Evolutionary conservation across 306 rosid genomes (phyloP).

Genomic region (Cicer cuneatum): DNA sequence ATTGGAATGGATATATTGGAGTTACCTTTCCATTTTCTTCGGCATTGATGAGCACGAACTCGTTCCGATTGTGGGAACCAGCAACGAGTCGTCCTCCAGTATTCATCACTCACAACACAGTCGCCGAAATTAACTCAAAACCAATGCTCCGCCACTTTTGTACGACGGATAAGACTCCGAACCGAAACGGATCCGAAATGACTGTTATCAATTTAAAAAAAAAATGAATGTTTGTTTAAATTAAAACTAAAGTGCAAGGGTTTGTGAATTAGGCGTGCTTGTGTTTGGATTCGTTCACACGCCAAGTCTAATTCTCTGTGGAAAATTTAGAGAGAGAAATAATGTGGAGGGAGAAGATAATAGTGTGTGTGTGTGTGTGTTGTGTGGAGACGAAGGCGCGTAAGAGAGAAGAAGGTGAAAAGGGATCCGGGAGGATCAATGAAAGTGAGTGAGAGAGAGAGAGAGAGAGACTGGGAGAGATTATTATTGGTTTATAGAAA

Average conservation of each 20-base stretch:
- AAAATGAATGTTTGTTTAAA: too few species aligned
- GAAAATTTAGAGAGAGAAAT: not conserved
- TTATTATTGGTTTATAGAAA: conserved; percentile 18
- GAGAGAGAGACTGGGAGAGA: not conserved
- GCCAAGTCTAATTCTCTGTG: conserved; percentile 43
- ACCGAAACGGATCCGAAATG: conserved; percentile 31
- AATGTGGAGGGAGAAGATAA: conserved; percentile 10
- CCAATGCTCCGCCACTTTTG: conserved; percentile 39
- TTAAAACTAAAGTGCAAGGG: not conserved
- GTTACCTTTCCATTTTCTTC: conserved; percentile 71
- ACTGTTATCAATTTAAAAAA: not conserved
- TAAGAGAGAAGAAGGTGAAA: conserved; percentile 53
- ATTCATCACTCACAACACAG: conserved; percentile 52
- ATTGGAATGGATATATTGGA: not conserved
- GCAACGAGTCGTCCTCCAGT: conserved; percentile 81
- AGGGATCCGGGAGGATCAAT: conserved; percentile 21
- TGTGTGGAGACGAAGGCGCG: conserved; percentile 51
- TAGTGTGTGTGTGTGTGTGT: too few species aligned
- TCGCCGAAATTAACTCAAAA: not conserved
- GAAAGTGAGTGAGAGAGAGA: not conserved
- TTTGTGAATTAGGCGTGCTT: not conserved
- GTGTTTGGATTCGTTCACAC: conserved; percentile 46
- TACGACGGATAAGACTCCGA: conserved; percentile 11
- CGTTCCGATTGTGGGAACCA: conserved; percentile 87
- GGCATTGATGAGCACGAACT: conserved; percentile 82